Conservation (phyloP, 192 early-diverging fungal species). For the Irineochytrium annulatum region DNA sequence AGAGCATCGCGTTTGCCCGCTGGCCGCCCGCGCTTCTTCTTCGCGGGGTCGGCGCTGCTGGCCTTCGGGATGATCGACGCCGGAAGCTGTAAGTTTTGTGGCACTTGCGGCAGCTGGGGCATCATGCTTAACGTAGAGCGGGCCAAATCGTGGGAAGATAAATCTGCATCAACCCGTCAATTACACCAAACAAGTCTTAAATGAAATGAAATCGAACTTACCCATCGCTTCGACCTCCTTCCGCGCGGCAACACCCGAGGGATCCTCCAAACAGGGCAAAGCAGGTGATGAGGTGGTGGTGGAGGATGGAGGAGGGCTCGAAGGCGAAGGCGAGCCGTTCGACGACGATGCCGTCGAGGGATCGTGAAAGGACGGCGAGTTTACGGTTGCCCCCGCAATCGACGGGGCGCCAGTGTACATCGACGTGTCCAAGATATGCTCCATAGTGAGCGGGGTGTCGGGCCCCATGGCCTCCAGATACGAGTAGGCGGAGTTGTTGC, state of each 20-base stretch:
- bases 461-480: no score
- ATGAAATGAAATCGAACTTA: not conserved
- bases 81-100: not conserved
- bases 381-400: no score
- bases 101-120: not conserved
- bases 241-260: not conserved
- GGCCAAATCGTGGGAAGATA: not conserved
- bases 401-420: no score
- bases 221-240: not conserved
- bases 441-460: no score
- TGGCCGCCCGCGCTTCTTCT: conserved; percentile 4
- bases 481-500: no score
- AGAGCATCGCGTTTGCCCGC: not conserved
- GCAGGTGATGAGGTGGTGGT: no score
- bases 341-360: no score
- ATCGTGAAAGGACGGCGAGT: no score
- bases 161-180: no score
- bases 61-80: not conserved
- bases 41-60: not conserved
- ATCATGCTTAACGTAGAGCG: not conserved
- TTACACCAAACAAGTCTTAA: not conserved
- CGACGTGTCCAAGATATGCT: no score
- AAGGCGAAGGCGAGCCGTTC: no score
- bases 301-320: no score
- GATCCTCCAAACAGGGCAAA: not conserved